Conservation (phyloP, 2,329 filamentous ascomycete genomes). For the Hymenoscyphus albidus region DNA sequence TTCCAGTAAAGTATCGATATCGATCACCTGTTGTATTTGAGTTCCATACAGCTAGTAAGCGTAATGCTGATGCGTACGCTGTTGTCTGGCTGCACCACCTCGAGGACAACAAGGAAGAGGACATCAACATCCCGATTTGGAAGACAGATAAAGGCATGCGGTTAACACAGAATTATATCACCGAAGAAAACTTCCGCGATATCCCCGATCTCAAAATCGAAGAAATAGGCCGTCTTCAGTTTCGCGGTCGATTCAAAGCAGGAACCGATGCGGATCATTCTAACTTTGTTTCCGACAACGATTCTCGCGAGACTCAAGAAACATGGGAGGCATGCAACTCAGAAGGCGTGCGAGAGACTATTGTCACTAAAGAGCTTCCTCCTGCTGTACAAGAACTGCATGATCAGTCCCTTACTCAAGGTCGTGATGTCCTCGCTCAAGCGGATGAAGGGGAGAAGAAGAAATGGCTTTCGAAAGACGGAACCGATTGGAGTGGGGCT, state of each 20-base stretch:
- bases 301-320: conserved; percentile 88
- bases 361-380: conserved; percentile 71
- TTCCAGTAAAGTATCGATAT: conserved; percentile 89
- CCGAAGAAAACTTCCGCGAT: conserved; percentile 65
- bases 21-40: conserved; percentile 87
- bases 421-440: conserved; percentile 74
- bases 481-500: conserved; percentile 81
- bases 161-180: conserved; percentile 89
- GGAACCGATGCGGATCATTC: conserved; percentile 86
- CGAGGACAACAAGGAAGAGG: conserved; percentile 70
- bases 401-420: conserved; percentile 73
- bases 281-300: conserved; percentile 78
- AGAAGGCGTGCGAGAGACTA: conserved; percentile 73
- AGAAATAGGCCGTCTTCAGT: conserved; percentile 76
- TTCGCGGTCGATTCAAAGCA: conserved; percentile 79
- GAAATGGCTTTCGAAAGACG: conserved; percentile 75
- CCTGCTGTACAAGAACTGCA: conserved; percentile 71
- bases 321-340: conserved; percentile 89
- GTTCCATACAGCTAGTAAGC: conserved; percentile 67
- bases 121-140: conserved; percentile 90
- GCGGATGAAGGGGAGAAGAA: conserved; percentile 68
- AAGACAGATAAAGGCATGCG: conserved; percentile 70
- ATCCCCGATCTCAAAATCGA: conserved; percentile 73
- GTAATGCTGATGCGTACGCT: conserved; percentile 70
- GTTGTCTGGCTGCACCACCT: conserved; percentile 84